Conservation (phyloP, 164 flowering plant species). For the Chimonanthus praecox region DNA sequence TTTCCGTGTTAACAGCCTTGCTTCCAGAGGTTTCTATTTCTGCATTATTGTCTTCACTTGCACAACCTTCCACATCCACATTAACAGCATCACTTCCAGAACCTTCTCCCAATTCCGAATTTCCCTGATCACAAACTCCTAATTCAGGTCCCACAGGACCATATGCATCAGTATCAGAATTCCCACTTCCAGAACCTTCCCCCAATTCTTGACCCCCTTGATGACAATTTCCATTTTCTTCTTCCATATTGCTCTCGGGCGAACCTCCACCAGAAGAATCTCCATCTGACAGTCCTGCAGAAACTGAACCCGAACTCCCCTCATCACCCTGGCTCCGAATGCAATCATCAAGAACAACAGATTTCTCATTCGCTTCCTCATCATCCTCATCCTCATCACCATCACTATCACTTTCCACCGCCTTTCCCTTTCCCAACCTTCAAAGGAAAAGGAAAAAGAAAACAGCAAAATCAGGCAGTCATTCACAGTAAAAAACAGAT, state of each 20-base stretch:
- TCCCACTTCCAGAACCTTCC: conserved; percentile 18
- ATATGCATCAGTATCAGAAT: conserved; percentile 8
- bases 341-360: conserved; percentile 45
- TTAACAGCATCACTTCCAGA: not conserved
- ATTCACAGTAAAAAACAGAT: not conserved
- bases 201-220: conserved; percentile 12
- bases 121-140: conserved; percentile 2
- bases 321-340: conserved; percentile 41
- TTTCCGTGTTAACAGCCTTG: not conserved
- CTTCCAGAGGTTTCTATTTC: not conserved
- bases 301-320: conserved; percentile 45
- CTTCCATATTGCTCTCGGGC: conserved; percentile 48
- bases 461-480: not conserved
- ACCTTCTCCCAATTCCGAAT: not conserved
- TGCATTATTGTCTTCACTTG: not conserved
- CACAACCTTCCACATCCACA: not conserved
- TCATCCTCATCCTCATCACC: conserved; percentile 22
- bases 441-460: conserved; percentile 1
- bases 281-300: conserved; percentile 31
- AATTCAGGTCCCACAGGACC: conserved; percentile 5
- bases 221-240: conserved; percentile 29
- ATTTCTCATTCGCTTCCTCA: conserved; percentile 38
- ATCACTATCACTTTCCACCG: conserved; percentile 54
- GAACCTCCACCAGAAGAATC: conserved; percentile 37
- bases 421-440: conserved; percentile 71